Conservation (phyloP, 495 filamentous ascomycete genomes). For the Astrocystis sublimbata region DNA sequence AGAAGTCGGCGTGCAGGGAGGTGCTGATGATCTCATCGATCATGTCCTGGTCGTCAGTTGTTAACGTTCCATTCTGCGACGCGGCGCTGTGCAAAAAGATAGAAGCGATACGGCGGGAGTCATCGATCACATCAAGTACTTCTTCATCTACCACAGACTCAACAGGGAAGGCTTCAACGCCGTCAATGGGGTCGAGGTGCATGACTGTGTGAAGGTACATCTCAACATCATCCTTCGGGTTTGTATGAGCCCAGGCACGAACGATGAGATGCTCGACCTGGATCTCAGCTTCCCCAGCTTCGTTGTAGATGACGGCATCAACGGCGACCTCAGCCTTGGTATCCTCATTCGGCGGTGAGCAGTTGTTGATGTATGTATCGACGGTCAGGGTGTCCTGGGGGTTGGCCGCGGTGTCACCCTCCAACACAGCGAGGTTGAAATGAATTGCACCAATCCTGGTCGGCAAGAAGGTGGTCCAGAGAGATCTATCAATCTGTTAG, state of each 20-base stretch:
- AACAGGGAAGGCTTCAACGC: constrained; percentile 30
- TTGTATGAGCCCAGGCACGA: constrained; percentile 37
- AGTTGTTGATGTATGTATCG: constrained; percentile 37
- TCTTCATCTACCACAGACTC: background rate
- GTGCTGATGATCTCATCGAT: constrained; percentile 34
- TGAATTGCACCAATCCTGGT: constrained; percentile 33
- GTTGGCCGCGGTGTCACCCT: constrained; percentile 14
- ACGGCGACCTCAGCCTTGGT: constrained; percentile 36
- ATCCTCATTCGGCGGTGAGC: constrained; percentile 23
- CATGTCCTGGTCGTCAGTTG: constrained; percentile 32
- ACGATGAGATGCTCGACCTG: constrained; percentile 45
- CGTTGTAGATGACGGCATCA: constrained; percentile 42
- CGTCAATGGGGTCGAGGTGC: constrained; percentile 44
- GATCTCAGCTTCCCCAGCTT: constrained; percentile 36
- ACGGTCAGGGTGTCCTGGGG: constrained; percentile 31
- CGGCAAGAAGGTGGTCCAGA: constrained; percentile 51
- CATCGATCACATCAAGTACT: constrained; percentile 35
- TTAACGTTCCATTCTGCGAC: constrained; percentile 21
- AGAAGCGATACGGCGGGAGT: constrained; percentile 39
- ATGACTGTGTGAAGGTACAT: constrained; percentile 44
- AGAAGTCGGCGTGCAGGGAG: constrained; percentile 33
- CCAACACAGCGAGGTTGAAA: constrained; percentile 42
- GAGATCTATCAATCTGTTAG: constrained; percentile 26
- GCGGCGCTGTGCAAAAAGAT: constrained; percentile 23
- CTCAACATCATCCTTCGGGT: constrained; percentile 44